phyloP scores from a whole-genome alignment of 73 alveolate genomes.

The Diophrys sp. region DNA sequence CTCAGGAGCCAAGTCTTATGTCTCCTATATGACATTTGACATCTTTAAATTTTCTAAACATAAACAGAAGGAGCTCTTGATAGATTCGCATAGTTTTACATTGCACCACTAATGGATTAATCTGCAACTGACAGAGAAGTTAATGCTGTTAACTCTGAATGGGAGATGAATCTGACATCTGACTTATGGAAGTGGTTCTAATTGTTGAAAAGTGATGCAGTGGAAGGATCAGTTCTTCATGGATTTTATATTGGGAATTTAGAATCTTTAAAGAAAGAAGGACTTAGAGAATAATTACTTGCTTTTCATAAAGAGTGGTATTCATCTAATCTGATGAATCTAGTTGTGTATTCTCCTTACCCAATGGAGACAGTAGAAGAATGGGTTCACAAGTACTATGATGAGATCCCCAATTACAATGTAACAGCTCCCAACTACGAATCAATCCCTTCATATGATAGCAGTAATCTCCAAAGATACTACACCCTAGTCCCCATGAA shows the following conservation, averaged over 20 bases:
- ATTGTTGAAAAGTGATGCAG: conserved; percentile 43
- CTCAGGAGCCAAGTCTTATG: no score
- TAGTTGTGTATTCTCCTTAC: conserved; percentile 75
- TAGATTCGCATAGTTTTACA: conserved; percentile 84
- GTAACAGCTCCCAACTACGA: conserved; percentile 74
- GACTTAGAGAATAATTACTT: conserved; percentile 78
- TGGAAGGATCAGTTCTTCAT: conserved; percentile 46
- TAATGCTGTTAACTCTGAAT: conserved; percentile 93
- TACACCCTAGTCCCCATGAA: conserved; percentile 85
- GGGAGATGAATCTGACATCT: conserved; percentile 55
- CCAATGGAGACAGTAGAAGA: conserved; percentile 65
- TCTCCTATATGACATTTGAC: no score
- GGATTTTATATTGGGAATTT: conserved; percentile 63
- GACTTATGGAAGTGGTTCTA: conserved; percentile 78
- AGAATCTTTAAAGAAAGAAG: conserved; percentile 64
- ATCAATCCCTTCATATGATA: conserved; percentile 68
- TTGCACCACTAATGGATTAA: conserved; percentile 65
- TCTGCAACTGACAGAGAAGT: conserved; percentile 90
- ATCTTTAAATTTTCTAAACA: conserved; percentile 62
- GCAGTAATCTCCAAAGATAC: conserved; percentile 66
- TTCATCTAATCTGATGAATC: conserved; percentile 85
- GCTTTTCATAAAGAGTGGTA: conserved; percentile 85
- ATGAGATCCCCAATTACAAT: conserved; percentile 74
- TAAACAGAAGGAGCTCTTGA: conserved; percentile 85
- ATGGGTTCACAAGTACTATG: conserved; percentile 60